Percentiles rank a stretch among this genome's conserved stretches.
These are phyloP conservation scores for Vitellaria paradoxa DNA, from an alignment of 179 eudicot genomes.

Conservation along the genomic window DNA sequence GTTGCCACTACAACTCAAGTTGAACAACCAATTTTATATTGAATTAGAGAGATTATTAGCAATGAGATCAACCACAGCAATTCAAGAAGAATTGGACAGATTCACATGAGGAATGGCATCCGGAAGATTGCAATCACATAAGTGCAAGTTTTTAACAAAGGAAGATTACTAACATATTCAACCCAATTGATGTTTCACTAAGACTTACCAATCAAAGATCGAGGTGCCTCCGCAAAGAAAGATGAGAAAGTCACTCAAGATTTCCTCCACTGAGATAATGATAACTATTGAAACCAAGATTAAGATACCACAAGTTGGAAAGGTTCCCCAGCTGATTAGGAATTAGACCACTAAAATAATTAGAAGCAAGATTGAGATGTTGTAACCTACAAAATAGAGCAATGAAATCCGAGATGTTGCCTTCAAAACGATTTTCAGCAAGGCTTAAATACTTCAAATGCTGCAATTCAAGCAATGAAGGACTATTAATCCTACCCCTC, in stretches of 20 bases:
- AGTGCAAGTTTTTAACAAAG: not conserved
- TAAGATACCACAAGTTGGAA: not conserved
- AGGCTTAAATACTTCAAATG: conserved; percentile 3
- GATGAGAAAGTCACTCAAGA: conserved; percentile 5
- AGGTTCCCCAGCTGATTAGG: not conserved
- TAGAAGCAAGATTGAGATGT: too few species aligned
- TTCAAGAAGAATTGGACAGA: not conserved
- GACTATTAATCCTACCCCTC: not conserved
- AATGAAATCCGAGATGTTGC: not conserved
- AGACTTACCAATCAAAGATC: not conserved
- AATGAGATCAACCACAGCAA: too few species aligned
- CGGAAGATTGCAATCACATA: not conserved
- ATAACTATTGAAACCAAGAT: not conserved
- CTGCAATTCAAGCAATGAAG: conserved; percentile 6
- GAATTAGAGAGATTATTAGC: not conserved
- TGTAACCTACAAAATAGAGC: too few species aligned
- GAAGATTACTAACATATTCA: not conserved
- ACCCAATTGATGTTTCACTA: too few species aligned
- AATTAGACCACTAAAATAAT: too few species aligned
- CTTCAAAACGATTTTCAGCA: not conserved
- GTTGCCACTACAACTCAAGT: not conserved
- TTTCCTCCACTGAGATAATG: not conserved
- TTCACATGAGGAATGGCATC: not conserved
- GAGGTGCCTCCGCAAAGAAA: conserved; percentile 6
- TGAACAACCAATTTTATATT: not conserved